A percentile compares a stretch with the other conserved stretches of the same genome.
phyloP scores from a whole-genome alignment of 129 eudicot genomes.

The Cynara cardunculus region DNA sequence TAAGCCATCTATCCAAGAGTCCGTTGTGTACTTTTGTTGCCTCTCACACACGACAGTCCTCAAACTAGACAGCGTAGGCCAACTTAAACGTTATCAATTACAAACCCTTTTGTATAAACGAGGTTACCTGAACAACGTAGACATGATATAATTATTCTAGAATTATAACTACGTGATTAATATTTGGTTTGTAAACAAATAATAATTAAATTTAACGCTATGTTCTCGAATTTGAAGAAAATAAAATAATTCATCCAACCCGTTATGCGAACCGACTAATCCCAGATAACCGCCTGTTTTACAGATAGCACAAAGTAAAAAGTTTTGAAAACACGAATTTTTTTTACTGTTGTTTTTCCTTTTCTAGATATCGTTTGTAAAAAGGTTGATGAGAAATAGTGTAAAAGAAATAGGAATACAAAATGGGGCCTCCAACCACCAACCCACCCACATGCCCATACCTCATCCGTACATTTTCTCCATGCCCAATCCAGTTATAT shows the following conservation, averaged over 20 bases:
- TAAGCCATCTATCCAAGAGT: no score
- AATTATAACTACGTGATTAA: no score
- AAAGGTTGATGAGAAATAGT: no score
- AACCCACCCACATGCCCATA: slow-evolving; percentile 4
- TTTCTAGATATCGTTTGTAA: no score
- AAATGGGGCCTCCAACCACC: background rate
- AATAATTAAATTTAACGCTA: background rate
- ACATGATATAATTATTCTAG: background rate
- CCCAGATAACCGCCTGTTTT: no score
- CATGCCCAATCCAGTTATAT: background rate
- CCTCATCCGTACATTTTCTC: slow-evolving; percentile 3
- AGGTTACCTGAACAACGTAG: no score
- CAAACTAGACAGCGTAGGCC: background rate
- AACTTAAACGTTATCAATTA: background rate
- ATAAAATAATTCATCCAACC: no score
- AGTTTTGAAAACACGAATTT: no score
- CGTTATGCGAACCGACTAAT: no score
- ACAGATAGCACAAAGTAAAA: no score
- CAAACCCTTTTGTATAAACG: background rate
- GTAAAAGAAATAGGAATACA: background rate
- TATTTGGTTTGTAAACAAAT: background rate
- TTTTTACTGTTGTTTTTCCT: no score
- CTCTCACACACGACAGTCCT: background rate
- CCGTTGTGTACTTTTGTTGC: background rate
- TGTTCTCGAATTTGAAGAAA: no score